Evolutionary conservation across 352 stramenopile genomes (phyloP).

Genomic region (Plasmopara muralis): DNA sequence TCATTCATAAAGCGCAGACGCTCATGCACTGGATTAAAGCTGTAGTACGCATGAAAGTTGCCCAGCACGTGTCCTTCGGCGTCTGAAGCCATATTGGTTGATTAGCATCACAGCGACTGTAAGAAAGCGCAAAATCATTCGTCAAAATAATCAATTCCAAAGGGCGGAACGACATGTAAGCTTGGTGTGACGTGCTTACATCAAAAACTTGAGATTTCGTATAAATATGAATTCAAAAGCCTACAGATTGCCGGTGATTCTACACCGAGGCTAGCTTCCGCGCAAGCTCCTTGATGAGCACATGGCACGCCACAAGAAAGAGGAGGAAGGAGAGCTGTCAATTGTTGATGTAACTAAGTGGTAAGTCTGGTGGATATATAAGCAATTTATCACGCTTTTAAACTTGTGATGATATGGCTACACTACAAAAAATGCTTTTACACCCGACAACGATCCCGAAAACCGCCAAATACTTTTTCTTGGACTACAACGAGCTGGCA

Average conservation of each 20-base stretch:
- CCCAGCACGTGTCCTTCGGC: slow-evolving; percentile 66
- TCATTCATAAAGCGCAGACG: slow-evolving; percentile 68
- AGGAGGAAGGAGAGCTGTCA: slow-evolving; percentile 42
- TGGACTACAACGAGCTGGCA: slow-evolving; percentile 73
- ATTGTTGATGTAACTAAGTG: slow-evolving; percentile 75
- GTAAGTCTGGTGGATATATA: slow-evolving; percentile 24
- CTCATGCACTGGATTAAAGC: slow-evolving; percentile 71
- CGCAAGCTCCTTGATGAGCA: slow-evolving; percentile 68
- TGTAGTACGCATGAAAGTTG: slow-evolving; percentile 85
- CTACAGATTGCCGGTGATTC: slow-evolving; percentile 67
- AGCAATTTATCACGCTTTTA: not conserved
- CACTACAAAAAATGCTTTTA: slow-evolving; percentile 64
- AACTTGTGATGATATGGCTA: not conserved
- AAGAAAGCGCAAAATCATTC: slow-evolving; percentile 3
- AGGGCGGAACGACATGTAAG: slow-evolving; percentile 52
- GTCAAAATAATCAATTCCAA: slow-evolving; percentile 25
- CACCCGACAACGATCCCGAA: slow-evolving; percentile 65
- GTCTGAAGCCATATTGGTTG: slow-evolving; percentile 27
- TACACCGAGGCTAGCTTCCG: slow-evolving; percentile 80
- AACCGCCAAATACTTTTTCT: slow-evolving; percentile 81
- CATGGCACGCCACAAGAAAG: slow-evolving; percentile 50
- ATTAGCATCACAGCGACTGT: slow-evolving; percentile 1
- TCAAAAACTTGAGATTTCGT: too few relatives aligned
- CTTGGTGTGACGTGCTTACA: slow-evolving; percentile 2
- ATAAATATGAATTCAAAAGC: slow-evolving; percentile 1